A percentile compares a stretch with the other conserved stretches of the same genome.
Conservation (phyloP, 345 rosid genomes). For the Camelina sativa region DNA sequence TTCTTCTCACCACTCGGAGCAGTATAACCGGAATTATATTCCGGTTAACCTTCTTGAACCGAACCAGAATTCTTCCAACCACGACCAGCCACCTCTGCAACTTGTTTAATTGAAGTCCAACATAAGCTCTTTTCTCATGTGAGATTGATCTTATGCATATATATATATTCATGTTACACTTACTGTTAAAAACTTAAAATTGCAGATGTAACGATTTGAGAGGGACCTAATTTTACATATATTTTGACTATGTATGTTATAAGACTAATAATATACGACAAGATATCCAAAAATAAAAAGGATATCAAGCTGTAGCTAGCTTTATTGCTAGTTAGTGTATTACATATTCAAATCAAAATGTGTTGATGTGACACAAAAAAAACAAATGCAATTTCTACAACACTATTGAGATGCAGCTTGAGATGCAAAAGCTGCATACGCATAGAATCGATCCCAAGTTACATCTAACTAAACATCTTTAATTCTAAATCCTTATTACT, state of each 20-base stretch:
- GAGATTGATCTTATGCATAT: slow-evolving; percentile 34
- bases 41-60: slow-evolving; percentile 67
- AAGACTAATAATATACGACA: not conserved
- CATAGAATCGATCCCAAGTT: not conserved
- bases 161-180: slow-evolving; percentile 9
- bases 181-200: slow-evolving; percentile 7
- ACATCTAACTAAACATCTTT: not conserved
- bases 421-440: not conserved
- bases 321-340: not conserved
- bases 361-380: not conserved
- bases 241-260: not conserved
- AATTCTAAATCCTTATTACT: not conserved
- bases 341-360: not conserved
- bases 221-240: slow-evolving; percentile 32
- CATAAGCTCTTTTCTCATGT: slow-evolving; percentile 36
- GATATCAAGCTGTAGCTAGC: not conserved
- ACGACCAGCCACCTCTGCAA: slow-evolving; percentile 70
- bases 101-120: slow-evolving; percentile 54
- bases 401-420: not conserved
- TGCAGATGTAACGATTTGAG: slow-evolving; percentile 30
- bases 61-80: slow-evolving; percentile 54
- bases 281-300: not conserved
- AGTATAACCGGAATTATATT: slow-evolving; percentile 63
- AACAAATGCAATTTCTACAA: not conserved
- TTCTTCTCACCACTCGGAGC: slow-evolving; percentile 50